Conservation (phyloP, 2,329 filamentous ascomycete species). For the Colletotrichum sp. region DNA sequence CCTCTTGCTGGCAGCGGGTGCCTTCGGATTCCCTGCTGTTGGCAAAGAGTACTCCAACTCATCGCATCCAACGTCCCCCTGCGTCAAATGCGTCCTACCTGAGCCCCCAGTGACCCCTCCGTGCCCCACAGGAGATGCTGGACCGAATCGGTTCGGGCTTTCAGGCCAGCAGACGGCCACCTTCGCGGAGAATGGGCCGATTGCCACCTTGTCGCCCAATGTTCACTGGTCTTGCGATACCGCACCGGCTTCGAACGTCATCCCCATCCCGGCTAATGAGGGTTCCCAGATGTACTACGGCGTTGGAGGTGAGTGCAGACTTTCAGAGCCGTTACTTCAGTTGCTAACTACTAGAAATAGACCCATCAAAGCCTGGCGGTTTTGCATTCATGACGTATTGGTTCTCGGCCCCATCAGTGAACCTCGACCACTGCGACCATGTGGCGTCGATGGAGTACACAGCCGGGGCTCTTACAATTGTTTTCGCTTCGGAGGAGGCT, state of each 20-base stretch:
- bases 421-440: slow-evolving; percentile 32
- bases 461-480: neutral
- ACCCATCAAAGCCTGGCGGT: slow-evolving; percentile 17
- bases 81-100: neutral
- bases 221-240: slow-evolving; percentile 31
- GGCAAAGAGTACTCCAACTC: neutral
- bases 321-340: too few species aligned
- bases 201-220: neutral
- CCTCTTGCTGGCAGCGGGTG: neutral
- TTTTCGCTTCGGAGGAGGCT: neutral
- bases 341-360: neutral
- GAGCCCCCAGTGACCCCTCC: neutral
- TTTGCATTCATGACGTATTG: slow-evolving; percentile 31
- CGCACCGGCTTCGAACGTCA: slow-evolving; percentile 24
- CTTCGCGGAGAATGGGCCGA: neutral
- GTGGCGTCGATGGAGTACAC: slow-evolving; percentile 17
- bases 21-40: neutral
- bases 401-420: slow-evolving; percentile 31
- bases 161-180: neutral
- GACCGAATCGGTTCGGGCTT: neutral
- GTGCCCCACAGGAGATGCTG: neutral
- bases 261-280: slow-evolving; percentile 25
- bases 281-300: slow-evolving; percentile 30
- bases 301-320: slow-evolving; percentile 10
- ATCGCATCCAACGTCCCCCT: neutral